These are phyloP conservation scores for Salix caprea DNA, from an alignment of 345 rosid genomes.

Conservation along the genomic window DNA sequence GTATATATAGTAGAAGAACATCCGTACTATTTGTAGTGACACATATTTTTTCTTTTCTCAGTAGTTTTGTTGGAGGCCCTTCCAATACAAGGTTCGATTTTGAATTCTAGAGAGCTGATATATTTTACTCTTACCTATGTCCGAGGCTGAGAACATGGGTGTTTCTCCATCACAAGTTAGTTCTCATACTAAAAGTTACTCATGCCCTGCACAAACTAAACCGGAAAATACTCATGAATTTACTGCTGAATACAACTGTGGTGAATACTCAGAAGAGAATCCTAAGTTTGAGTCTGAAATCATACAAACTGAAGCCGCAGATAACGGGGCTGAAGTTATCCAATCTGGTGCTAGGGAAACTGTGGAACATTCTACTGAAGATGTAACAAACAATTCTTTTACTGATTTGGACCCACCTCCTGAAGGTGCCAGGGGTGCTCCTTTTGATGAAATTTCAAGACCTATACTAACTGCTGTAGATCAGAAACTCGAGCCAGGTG, in stretches of 20 bases:
- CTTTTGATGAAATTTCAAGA: not conserved
- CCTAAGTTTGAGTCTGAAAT: slow-evolving; percentile 2
- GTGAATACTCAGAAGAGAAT: not conserved
- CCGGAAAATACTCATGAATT: not conserved
- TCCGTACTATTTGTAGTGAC: not conserved
- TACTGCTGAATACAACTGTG: not conserved
- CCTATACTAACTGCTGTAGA: slow-evolving; percentile 1
- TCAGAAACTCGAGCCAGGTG: slow-evolving; percentile 15
- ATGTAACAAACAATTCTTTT: not conserved
- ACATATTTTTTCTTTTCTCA: not conserved
- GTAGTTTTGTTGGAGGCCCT: not conserved
- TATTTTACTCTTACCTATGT: not conserved
- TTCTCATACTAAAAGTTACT: not conserved
- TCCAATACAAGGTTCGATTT: not conserved
- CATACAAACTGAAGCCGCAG: not conserved
- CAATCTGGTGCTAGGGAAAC: not conserved
- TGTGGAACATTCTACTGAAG: not conserved
- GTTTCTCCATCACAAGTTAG: slow-evolving; percentile 15
- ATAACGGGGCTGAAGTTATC: not conserved
- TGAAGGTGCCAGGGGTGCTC: slow-evolving; percentile 13
- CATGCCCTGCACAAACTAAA: slow-evolving; percentile 3
- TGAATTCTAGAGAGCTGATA: slow-evolving; percentile 4
- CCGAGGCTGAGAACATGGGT: slow-evolving; percentile 15
- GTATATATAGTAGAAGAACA: not conserved
- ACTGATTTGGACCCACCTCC: slow-evolving; percentile 8